Percentiles rank a stretch among this genome's conserved stretches.
These are phyloP conservation scores for Phytophthora colocasiae DNA, from an alignment of 352 stramenopile genomes.

Conservation along the genomic window DNA sequence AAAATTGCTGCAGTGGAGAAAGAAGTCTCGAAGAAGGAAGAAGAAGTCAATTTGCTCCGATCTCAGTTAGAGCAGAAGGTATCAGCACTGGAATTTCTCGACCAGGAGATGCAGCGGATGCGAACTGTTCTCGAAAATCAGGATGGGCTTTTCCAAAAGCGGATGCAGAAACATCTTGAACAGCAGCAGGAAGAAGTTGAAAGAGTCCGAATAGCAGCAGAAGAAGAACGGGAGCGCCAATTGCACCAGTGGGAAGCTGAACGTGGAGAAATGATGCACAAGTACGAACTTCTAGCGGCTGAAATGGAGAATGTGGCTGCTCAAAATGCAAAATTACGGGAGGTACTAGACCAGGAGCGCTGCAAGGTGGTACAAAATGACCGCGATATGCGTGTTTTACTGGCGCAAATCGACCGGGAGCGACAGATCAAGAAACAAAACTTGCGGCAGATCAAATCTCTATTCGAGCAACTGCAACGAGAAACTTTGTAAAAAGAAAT, in stretches of 20 bases:
- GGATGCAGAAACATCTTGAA: conserved; percentile 57
- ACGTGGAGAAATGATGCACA: conserved; percentile 43
- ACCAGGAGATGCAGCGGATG: conserved; percentile 77
- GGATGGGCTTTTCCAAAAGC: conserved; percentile 60
- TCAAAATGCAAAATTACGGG: conserved; percentile 61
- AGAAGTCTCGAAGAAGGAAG: conserved; percentile 26
- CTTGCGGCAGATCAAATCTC: conserved; percentile 75
- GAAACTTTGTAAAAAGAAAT: conserved; percentile 23
- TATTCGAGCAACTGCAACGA: conserved; percentile 79
- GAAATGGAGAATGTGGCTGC: conserved; percentile 55
- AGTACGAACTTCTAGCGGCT: conserved; percentile 45
- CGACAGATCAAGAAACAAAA: conserved; percentile 74
- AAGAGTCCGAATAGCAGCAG: conserved; percentile 22
- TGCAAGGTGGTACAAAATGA: conserved; percentile 60
- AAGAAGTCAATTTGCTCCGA: conserved; percentile 14
- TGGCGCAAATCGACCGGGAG: conserved; percentile 73
- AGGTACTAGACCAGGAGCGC: conserved; percentile 50
- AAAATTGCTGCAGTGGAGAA: conserved; percentile 33
- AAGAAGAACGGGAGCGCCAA: conserved; percentile 50
- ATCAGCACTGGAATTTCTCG: conserved; percentile 66
- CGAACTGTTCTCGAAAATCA: conserved; percentile 59
- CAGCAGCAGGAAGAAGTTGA: conserved; percentile 57
- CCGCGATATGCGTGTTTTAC: conserved; percentile 68
- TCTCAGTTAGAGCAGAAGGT: conserved; percentile 56
- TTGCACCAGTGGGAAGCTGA: conserved; percentile 45